Conservation (phyloP, 2,329 filamentous ascomycete species). For the Ampelomyces quisqualis region DNA sequence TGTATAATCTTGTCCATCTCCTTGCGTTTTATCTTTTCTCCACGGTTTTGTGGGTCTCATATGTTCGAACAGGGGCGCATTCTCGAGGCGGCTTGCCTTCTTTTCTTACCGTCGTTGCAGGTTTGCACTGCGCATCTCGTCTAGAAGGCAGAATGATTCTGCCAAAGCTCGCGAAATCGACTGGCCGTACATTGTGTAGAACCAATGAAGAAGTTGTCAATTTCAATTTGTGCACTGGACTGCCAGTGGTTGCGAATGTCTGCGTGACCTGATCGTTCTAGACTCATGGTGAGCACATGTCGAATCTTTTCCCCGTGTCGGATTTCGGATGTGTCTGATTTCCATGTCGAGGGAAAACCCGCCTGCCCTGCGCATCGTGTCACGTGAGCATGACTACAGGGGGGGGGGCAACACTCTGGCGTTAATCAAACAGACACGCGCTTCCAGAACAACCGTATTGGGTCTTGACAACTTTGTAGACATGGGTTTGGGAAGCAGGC, state of each 20-base stretch:
- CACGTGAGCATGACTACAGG: too few species aligned
- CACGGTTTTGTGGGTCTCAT: conserved; percentile 4
- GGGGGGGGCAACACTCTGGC: too few species aligned
- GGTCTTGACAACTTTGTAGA: too few species aligned
- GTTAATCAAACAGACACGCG: too few species aligned
- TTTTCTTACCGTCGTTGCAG: conserved; percentile 3
- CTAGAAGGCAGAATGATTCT: background rate
- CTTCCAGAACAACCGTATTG: too few species aligned
- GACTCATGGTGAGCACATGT: conserved; percentile 3
- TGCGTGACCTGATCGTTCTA: too few species aligned
- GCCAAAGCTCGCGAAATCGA: conserved; percentile 1
- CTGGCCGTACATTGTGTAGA: conserved; percentile 4
- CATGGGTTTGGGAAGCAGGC: too few species aligned
- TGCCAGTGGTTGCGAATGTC: too few species aligned
- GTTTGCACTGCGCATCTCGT: conserved; percentile 5
- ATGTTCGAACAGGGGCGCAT: conserved; percentile 8
- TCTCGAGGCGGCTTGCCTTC: conserved; percentile 1
- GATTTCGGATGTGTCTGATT: too few species aligned
- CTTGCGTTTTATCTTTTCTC: conserved; percentile 1
- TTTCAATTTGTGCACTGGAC: background rate
- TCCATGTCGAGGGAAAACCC: too few species aligned
- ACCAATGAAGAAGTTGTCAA: conserved; percentile 6
- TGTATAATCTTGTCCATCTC: conserved; percentile 3
- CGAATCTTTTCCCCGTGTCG: too few species aligned
- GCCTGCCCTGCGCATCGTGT: too few species aligned